Base-by-base conservation (phyloP, 331 rosid genomes). In the Rosa hybrid region DNA sequence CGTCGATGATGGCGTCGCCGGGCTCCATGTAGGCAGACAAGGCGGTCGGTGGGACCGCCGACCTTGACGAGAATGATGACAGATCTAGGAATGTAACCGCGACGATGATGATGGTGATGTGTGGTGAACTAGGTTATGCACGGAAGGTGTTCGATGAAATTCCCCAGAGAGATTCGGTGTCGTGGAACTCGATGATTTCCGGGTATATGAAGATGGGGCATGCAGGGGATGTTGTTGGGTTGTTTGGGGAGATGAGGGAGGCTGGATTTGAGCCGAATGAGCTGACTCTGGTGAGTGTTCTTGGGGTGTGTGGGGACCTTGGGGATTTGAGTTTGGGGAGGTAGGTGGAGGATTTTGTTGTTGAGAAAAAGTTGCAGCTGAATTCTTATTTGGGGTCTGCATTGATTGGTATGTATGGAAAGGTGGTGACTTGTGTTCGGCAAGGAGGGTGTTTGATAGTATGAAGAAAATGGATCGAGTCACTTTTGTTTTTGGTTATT, bases 101-200 rank as follows among this genome's bases (percentile, higher is more conserved):
- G 38, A 34, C 4, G 38, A 34, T 34, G 38, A 34, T 34, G 38
- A 34, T 34, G 38, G 38, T 3, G 0, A 80, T 90, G 79, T 90
- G 92, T 46, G 81, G 89, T 7, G 78, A 85, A 38, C 10, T 86
- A 85, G 78, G 84, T 17, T 77, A 57, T 82, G 98, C 97, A 0
- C 90, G 93, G 39, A 84, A 85, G 68, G 93, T 90, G 91, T 93
- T 93, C 17, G 93, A 90, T 76, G 94, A 93, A 89, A 93, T 93
- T 80, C 2, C 76, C 38, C 75, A 71, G 0, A 93, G 84, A 83
- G 97, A 91, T 18, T 82, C 80, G 86, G 91, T 90, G 79, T 91
- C 97, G 0, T 93, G 97, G 97, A 93, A 90, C 74, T 90, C 96
- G 27, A 80, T 93, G 92, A 82, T 93, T 30, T 86, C 96, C 0